Conservation (phyloP, 2,329 filamentous ascomycete species). For the Calonectria naviculata region DNA sequence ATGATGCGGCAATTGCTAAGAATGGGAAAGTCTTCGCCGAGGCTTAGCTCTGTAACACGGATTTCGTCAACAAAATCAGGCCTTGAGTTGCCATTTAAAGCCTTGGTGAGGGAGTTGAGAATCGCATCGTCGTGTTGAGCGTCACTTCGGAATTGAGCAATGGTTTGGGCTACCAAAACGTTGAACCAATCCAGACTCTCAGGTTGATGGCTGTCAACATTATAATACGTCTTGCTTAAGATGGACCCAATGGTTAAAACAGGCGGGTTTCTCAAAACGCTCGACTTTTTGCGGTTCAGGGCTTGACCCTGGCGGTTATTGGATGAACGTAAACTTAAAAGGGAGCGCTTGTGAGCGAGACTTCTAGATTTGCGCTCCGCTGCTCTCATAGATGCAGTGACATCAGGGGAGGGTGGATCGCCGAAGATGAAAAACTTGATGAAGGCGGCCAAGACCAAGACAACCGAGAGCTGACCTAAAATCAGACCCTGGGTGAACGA, state of each 20-base stretch:
- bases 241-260: constrained; percentile 92
- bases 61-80: constrained; percentile 96
- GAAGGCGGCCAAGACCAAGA: constrained; percentile 90
- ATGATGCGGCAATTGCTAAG: constrained; percentile 98
- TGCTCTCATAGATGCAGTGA: constrained; percentile 79
- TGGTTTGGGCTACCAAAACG: constrained; percentile 94
- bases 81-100: constrained; percentile 86
- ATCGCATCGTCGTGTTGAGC: constrained; percentile 93
- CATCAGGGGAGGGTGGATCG: constrained; percentile 86
- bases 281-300: constrained; percentile 74
- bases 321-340: constrained; percentile 69
- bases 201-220: constrained; percentile 93
- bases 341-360: constrained; percentile 79
- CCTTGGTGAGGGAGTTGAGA: constrained; percentile 82
- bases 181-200: constrained; percentile 99
- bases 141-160: constrained; percentile 93
- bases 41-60: constrained; percentile 89
- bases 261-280: constrained; percentile 77
- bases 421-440: constrained; percentile 99
- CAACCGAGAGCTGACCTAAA: constrained; percentile 91
- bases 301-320: constrained; percentile 54
- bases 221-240: constrained; percentile 97
- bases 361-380: constrained; percentile 80
- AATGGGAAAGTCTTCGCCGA: constrained; percentile 98
- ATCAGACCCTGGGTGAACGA: constrained; percentile 96